phyloP scores from a whole-genome alignment of 768 basidiomycete genomes.

The Tylopilus sp. region DNA sequence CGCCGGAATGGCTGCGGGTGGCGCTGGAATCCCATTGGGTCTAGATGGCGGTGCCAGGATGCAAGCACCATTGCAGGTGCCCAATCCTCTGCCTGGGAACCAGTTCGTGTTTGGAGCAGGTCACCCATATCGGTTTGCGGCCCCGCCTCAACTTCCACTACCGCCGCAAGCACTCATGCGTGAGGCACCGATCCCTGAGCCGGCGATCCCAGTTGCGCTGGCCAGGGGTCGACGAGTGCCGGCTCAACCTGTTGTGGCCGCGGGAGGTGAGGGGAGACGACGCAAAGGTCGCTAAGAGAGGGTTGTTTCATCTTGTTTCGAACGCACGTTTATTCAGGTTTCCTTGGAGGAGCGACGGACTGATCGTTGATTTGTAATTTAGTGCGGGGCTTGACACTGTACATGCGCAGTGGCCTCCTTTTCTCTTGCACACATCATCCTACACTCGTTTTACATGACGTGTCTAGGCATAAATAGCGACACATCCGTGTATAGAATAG shows the following conservation, averaged over 20 bases:
- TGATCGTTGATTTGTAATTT: not conserved
- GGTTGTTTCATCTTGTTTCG: not conserved
- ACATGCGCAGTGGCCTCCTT: not conserved
- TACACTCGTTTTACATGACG: not conserved
- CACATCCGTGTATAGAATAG: not conserved
- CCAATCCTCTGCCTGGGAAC: not conserved
- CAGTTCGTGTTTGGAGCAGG: constrained; percentile 18
- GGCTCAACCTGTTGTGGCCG: not conserved
- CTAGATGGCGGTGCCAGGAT: not conserved
- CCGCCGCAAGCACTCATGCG: not conserved
- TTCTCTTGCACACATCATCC: constrained; percentile 5
- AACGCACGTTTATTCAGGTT: not conserved
- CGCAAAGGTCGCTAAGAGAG: constrained; percentile 7
- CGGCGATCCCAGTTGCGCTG: not conserved
- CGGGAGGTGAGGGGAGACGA: constrained; percentile 5
- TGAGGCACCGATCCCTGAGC: not conserved
- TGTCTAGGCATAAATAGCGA: not conserved
- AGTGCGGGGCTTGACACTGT: constrained; percentile 1
- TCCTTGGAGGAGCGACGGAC: not conserved
- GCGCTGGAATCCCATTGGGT: constrained; percentile 5
- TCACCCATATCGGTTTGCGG: constrained; percentile 10
- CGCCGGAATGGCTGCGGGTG: not conserved
- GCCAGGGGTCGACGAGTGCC: not conserved
- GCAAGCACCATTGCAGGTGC: no score
- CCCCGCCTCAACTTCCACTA: not conserved